Evolutionary conservation across 306 rosid species (phyloP).

Genomic region (Pterocarpus macrocarpus): DNA sequence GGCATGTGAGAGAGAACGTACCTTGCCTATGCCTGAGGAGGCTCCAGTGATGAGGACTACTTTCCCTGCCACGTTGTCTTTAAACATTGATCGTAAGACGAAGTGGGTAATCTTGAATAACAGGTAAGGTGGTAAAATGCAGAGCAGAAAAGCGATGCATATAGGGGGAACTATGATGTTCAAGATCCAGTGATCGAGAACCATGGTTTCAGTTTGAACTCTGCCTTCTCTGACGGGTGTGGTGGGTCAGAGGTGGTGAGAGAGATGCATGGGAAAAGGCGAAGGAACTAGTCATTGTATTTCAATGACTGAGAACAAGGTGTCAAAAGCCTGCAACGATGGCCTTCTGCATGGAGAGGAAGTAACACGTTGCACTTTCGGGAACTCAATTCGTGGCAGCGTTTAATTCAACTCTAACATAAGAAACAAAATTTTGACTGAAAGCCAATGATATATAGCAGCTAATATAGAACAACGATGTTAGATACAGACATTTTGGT

Average conservation of each 20-base stretch:
- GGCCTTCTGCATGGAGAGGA: slow-evolving; percentile 35
- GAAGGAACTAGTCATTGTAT: not conserved
- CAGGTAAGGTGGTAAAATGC: slow-evolving; percentile 46
- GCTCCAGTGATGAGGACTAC: slow-evolving; percentile 69
- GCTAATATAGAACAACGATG: too few relatives aligned
- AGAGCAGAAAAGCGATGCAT: slow-evolving; percentile 24
- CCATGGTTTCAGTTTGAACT: slow-evolving; percentile 45
- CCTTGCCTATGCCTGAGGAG: slow-evolving; percentile 74
- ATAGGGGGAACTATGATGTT: slow-evolving; percentile 51
- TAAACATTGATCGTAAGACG: slow-evolving; percentile 18
- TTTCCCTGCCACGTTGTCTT: slow-evolving; percentile 66
- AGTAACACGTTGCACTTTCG: slow-evolving; percentile 37
- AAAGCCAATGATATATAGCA: too few relatives aligned
- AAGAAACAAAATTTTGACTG: too few relatives aligned
- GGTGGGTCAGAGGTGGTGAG: not conserved
- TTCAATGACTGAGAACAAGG: not conserved
- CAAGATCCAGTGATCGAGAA: slow-evolving; percentile 42
- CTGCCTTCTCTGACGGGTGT: not conserved
- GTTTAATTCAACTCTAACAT: not conserved
- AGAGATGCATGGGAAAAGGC: not conserved
- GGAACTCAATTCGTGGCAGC: not conserved
- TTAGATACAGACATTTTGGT: too few relatives aligned
- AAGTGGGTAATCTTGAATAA: slow-evolving; percentile 47
- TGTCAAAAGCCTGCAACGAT: slow-evolving; percentile 24
- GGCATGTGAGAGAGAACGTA: slow-evolving; percentile 9